Base-by-base conservation (phyloP, 495 filamentous ascomycete genomes). In the Massariosphaeria phaeospora region DNA sequence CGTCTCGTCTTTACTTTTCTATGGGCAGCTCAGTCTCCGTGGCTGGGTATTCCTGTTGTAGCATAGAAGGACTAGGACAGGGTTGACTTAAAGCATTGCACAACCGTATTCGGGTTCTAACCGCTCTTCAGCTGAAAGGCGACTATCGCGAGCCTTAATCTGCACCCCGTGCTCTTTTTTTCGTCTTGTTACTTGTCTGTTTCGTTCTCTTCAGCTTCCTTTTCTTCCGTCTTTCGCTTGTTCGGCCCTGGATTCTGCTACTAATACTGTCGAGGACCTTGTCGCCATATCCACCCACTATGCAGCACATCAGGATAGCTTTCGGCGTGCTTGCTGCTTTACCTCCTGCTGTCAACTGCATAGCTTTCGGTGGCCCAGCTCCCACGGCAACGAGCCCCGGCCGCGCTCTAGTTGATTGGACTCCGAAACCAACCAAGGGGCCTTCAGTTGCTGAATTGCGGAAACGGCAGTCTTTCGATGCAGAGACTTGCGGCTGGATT, bases 401-500 rank as follows among this genome's bases (percentile, higher is more conserved):
- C 12, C 42, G 59, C 9, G 44, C 31, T 10, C 11, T 56, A 9
- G 40, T 40, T 23, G 61, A 51, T 24, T 51, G 15, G 24, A 52
- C 35, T 40, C 61, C 61, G 15, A 56, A 52, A 42, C 55, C 56
- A 7, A 59, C 61, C 21, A 55, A 56, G 30, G 56, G 55, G 2
- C 61, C 61, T 27, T 51, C 50, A 11, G 11, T 56, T 24, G 33
- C 35, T 9, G 61, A 64, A 29, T 26, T 64, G 23, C 13, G 35
- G 25, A 59, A 36, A 25, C 27, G 61, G 43, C 35, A 38, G 30
- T 23, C 45, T 39, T 25, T 48, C n/a, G 25, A 49, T 30, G 21
- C 38, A 21, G 56, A 59, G 35, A 60, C 56, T 30, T 59, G 61
- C 43, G 61, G 61, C 6, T 64, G 51, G 51, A n/a, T 55, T 9